Evolutionary conservation across 2,329 filamentous ascomycete species (phyloP), one percentile per base, ranked within the genome.

Genomic region (Bipolaris oryzae): DNA sequence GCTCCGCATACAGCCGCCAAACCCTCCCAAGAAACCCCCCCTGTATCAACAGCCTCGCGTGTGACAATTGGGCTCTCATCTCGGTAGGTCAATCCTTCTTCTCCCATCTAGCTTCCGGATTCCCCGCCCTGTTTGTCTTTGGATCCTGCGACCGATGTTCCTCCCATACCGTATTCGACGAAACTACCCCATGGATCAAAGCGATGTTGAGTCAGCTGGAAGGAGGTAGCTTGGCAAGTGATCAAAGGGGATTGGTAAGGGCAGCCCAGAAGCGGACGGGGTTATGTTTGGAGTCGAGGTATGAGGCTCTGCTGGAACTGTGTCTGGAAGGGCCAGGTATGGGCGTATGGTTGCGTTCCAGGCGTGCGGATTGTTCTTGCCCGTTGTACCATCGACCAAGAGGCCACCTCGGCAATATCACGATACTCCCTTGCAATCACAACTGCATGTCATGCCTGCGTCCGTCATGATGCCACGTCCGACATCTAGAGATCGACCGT

Each of bases 1-100:
- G 76, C 78, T 77, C 74, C 74, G 64, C 73, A 71, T 68, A 74
- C 75, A 75, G 74, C 70, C 42, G 55, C 54, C 62, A 37, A 53
- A 34, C 61, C 60, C 61, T 6, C 21, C 21, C 3, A 23, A 25
- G 58, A n/a, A n/a, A 61, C 67, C 64, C 25, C 64, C 25, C 57
- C 62, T 65, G 64, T 57, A 62, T 55, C 58, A 62, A 60, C 64
- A 66, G 67, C 66, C 63, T 71, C 61, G 68, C 70, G 68, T 62
- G 64, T 72, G 67, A 54, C 50, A 35, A 45, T 50, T 49, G 48
- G 33, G 20, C 35, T 18, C 54, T 44, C 39, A 49, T 52, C 58
- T 65, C 60, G 69, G 72, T 74, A 74, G 57, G 71, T 70, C 33
- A 38, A 23, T 35, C 55, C 52, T 57, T 57, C 34, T 45, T 57